Evolutionary conservation across 2,329 filamentous ascomycete genomes (phyloP), one percentile per base, ranked within the genome.

Genomic region (Ambrosiella cleistominuta): DNA sequence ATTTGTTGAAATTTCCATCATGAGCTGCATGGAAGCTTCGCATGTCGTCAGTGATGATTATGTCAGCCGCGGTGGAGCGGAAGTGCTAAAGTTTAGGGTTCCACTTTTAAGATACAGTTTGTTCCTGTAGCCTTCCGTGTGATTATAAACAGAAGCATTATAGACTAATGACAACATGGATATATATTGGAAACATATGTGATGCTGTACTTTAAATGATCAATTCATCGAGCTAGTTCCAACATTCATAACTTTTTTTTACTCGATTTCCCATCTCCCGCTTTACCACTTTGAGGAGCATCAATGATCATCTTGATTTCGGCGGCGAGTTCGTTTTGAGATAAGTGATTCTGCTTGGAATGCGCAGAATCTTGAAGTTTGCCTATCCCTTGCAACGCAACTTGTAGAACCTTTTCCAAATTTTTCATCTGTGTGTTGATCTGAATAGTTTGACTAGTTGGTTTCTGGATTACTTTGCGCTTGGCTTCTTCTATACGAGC

Each of bases 361-460:
- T 15, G 19, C 36, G 56, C 37, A 35, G 57, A 56, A 19, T 15
- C 40, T 37, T 57, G 19, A 12, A 57, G 19, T n/a, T 51, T 57
- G 15, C 37, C 15, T 3, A 60, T 40, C 11, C 50, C 57, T 8
- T 54, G 36, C 7, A 58, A 17, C 1, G 40, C 40, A 36, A 42
- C 27, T n/a, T 49, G 40, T n/a, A 58, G 42, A 42, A 58, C 39
- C 7, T 40, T 35, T 19, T 51, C 47, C 47, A 51, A 19, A 35
- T n/a, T 19, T 11, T 7, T 11, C 17, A 51, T 36, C 13, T 51
- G 47, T 19, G 19, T 3, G 5, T n/a, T 11, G 12, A 51, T 19
- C 15, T 55, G 50, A 13, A 12, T n/a, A 13, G n/a, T 35, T 37
- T 58, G 15, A 6, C 37, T 11, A 7, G 49, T 39, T 8, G 13